phyloP scores from a whole-genome alignment of 2,329 filamentous ascomycete species.

The Xylaria sp. region DNA sequence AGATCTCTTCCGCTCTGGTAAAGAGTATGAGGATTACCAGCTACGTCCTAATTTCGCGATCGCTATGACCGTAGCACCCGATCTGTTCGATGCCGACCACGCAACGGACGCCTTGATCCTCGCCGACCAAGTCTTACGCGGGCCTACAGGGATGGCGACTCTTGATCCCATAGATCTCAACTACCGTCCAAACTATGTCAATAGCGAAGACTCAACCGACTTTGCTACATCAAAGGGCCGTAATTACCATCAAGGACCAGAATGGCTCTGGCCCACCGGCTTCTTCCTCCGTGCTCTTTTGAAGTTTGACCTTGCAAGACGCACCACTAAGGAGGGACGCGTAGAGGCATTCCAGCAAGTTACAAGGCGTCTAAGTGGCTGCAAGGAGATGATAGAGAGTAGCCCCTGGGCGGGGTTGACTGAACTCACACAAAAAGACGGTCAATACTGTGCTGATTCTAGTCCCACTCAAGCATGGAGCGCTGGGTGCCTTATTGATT shows the following conservation, averaged over 20 bases:
- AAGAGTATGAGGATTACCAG: slow-evolving; percentile 98
- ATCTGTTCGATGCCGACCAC: slow-evolving; percentile 82
- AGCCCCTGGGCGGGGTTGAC: slow-evolving; percentile 91
- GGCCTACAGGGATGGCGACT: slow-evolving; percentile 94
- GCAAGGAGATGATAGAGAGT: slow-evolving; percentile 83
- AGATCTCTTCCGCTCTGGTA: slow-evolving; percentile 91
- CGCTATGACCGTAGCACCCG: slow-evolving; percentile 92
- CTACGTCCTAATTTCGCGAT: slow-evolving; percentile 94
- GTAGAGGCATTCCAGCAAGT: slow-evolving; percentile 96
- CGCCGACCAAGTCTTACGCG: slow-evolving; percentile 82
- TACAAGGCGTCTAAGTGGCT: slow-evolving; percentile 81
- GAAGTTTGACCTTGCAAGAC: slow-evolving; percentile 85
- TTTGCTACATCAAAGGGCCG: slow-evolving; percentile 93
- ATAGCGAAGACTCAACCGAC: slow-evolving; percentile 90
- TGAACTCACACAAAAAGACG: slow-evolving; percentile 92
- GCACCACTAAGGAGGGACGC: slow-evolving; percentile 70
- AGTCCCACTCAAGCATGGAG: slow-evolving; percentile 98
- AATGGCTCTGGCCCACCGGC: slow-evolving; percentile 98
- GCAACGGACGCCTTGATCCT: slow-evolving; percentile 83
- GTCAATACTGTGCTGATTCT: slow-evolving; percentile 86
- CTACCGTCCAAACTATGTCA: slow-evolving; percentile 94
- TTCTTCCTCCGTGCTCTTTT: slow-evolving; percentile 94
- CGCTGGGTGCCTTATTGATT: slow-evolving; percentile 90
- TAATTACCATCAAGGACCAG: slow-evolving; percentile 98
- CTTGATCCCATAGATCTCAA: slow-evolving; percentile 92